Conservation (phyloP, 345 rosid species). For the Tarenaya hassleriana region DNA sequence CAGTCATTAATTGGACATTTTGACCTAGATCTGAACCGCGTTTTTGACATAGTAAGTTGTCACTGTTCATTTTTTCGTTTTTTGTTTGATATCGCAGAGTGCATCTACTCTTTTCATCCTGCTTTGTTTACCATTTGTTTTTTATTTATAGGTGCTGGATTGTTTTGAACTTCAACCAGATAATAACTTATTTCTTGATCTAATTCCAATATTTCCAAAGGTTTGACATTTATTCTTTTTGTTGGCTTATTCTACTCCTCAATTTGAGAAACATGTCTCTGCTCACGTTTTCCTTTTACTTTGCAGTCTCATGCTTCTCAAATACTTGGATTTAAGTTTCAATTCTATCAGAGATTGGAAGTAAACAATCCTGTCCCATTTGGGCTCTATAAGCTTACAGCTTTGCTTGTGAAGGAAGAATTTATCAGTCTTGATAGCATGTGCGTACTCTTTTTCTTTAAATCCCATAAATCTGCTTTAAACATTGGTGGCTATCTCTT, state of each 20-base stretch:
- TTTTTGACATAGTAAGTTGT: constrained; percentile 92
- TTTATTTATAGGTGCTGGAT: constrained; percentile 66
- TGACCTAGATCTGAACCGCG: constrained; percentile 98
- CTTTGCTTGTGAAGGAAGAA: constrained; percentile 82
- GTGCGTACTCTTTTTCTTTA: constrained; percentile 40
- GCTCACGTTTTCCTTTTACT: constrained; percentile 21
- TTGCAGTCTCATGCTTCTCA: constrained; percentile 99
- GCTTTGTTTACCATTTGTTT: constrained; percentile 23
- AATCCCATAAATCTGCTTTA: too few species aligned
- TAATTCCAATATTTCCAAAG: constrained; percentile 96
- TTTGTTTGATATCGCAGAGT: constrained; percentile 20
- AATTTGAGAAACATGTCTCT: constrained; percentile 12
- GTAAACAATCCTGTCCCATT: constrained; percentile 70
- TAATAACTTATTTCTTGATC: constrained; percentile 55
- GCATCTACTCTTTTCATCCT: constrained; percentile 10
- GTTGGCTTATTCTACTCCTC: constrained; percentile 11
- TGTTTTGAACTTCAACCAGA: constrained; percentile 91
- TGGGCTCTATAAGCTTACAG: constrained; percentile 91
- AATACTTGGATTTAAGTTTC: constrained; percentile 97
- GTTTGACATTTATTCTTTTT: constrained; percentile 33
- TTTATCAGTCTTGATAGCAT: constrained; percentile 93
- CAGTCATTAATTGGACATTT: constrained; percentile 99
- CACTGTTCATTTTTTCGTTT: constrained; percentile 11
- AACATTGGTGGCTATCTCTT: neutral
- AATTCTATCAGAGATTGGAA: constrained; percentile 86